Conservation (phyloP, 2,329 filamentous ascomycete species). For the Colletotrichum chlorophyti region DNA sequence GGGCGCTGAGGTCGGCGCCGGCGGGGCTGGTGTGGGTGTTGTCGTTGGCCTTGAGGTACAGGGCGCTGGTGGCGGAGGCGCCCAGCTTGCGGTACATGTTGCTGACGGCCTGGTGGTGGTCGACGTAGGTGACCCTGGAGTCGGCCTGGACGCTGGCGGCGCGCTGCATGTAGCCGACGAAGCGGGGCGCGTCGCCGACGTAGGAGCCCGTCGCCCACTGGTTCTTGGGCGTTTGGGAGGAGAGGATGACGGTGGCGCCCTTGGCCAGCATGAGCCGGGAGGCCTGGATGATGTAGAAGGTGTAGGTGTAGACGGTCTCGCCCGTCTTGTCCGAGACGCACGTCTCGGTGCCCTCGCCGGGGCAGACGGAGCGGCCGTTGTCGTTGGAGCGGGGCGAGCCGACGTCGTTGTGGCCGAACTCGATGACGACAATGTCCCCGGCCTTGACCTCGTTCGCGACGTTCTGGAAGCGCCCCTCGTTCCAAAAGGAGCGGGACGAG, state of each 20-base stretch:
- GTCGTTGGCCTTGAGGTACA: constrained; percentile 68
- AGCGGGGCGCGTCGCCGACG: constrained; percentile 54
- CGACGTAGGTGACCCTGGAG: constrained; percentile 58
- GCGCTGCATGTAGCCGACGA: constrained; percentile 59
- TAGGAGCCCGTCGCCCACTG: constrained; percentile 65
- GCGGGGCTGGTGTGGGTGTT: constrained; percentile 67
- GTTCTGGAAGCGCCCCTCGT: constrained; percentile 69
- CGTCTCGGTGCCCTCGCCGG: constrained; percentile 59
- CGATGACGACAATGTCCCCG: constrained; percentile 73
- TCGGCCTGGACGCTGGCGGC: constrained; percentile 34
- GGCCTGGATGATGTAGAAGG: constrained; percentile 65
- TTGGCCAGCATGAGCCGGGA: constrained; percentile 59
- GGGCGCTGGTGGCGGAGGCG: constrained; percentile 52
- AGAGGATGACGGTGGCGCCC: constrained; percentile 67
- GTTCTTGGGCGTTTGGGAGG: constrained; percentile 63
- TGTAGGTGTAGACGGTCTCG: constrained; percentile 67
- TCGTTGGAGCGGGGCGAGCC: constrained; percentile 61
- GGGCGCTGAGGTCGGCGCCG: constrained; percentile 61
- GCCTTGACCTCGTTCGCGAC: constrained; percentile 58
- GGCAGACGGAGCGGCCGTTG: constrained; percentile 68
- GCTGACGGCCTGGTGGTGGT: constrained; percentile 64
- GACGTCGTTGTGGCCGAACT: constrained; percentile 78
- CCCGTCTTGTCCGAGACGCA: constrained; percentile 54
- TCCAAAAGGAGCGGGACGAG: constrained; percentile 69
- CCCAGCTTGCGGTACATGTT: constrained; percentile 60